A percentile compares a stretch with the other conserved stretches of the same genome.
Evolutionary conservation across 1,139 yeast species (phyloP).

Genomic region (Meyerozyma guilliermondii): DNA sequence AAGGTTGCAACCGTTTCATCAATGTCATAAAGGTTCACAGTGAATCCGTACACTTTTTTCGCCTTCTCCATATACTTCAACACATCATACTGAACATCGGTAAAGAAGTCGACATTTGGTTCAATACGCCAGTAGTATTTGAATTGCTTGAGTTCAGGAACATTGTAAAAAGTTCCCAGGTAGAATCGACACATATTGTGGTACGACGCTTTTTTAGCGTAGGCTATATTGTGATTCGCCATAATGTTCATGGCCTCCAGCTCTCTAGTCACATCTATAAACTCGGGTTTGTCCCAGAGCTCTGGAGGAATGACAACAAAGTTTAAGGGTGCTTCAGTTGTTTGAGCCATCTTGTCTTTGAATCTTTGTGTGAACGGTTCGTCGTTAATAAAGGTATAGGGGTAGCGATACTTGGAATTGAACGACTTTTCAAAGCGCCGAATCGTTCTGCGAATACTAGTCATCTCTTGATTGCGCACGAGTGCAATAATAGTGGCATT

Average conservation of each 20-base stretch:
- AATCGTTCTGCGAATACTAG: conserved; percentile 47
- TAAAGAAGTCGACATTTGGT: conserved; percentile 65
- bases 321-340: conserved; percentile 47
- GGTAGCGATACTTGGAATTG: conserved; percentile 67
- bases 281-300: conserved; percentile 62
- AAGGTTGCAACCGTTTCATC: conserved; percentile 56
- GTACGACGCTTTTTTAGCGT: conserved; percentile 59
- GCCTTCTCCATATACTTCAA: conserved; percentile 69
- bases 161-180: conserved; percentile 57
- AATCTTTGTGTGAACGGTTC: conserved; percentile 56
- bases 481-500: conserved; percentile 72
- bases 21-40: conserved; percentile 62
- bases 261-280: conserved; percentile 45
- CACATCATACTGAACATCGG: conserved; percentile 68
- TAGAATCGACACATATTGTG: conserved; percentile 79
- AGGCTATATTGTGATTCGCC: conserved; percentile 48
- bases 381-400: conserved; percentile 78
- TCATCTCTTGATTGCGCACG: conserved; percentile 61
- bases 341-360: conserved; percentile 34
- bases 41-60: conserved; percentile 64
- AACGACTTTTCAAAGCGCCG: conserved; percentile 56
- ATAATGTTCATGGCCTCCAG: conserved; percentile 33
- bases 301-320: conserved; percentile 54
- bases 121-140: conserved; percentile 77
- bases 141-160: conserved; percentile 52